These are phyloP conservation scores for Saccharomyces cerevisiae DNA, from an alignment of 805 yeast species.

Conservation along the genomic window DNA sequence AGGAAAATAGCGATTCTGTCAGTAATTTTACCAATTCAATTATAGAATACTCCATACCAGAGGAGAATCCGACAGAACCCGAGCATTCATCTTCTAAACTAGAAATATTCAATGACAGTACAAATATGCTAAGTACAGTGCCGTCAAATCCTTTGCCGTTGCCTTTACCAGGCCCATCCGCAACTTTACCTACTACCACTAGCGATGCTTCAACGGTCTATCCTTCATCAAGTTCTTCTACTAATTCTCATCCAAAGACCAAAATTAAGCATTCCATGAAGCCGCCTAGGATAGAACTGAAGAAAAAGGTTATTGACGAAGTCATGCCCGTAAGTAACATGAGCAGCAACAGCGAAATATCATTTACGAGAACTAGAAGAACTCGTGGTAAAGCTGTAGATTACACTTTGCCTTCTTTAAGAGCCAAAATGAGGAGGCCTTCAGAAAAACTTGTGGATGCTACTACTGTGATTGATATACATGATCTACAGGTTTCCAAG, in stretches of 20 bases:
- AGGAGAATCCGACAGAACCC: constrained; percentile 14
- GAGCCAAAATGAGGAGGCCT: constrained; percentile 62
- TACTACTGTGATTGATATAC: constrained; percentile 34
- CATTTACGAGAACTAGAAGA: constrained; percentile 33
- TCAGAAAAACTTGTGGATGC: constrained; percentile 56
- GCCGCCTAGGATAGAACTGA: constrained; percentile 22
- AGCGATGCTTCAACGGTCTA: not conserved
- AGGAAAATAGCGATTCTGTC: constrained; percentile 4
- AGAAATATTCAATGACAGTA: constrained; percentile 18
- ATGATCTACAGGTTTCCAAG: constrained; percentile 26
- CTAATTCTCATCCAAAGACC: constrained; percentile 11
- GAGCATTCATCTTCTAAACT: constrained; percentile 18
- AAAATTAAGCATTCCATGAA: constrained; percentile 28
- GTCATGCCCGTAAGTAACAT: constrained; percentile 31
- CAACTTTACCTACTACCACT: not conserved
- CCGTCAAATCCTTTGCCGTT: not conserved
- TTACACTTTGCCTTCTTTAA: constrained; percentile 59
- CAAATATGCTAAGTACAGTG: not conserved
- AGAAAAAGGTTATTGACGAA: constrained; percentile 31
- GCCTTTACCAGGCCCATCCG: not conserved
- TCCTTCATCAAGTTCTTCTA: not conserved
- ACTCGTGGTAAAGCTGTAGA: constrained; percentile 52
- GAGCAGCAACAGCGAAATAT: not conserved
- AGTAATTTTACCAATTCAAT: constrained; percentile 24
- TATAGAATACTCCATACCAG: constrained; percentile 29